A percentile compares a stretch with the other conserved stretches of the same genome.
Evolutionary conservation across 192 early-diverging fungal genomes (phyloP).

Genomic region (Kickxella alabastrina): DNA sequence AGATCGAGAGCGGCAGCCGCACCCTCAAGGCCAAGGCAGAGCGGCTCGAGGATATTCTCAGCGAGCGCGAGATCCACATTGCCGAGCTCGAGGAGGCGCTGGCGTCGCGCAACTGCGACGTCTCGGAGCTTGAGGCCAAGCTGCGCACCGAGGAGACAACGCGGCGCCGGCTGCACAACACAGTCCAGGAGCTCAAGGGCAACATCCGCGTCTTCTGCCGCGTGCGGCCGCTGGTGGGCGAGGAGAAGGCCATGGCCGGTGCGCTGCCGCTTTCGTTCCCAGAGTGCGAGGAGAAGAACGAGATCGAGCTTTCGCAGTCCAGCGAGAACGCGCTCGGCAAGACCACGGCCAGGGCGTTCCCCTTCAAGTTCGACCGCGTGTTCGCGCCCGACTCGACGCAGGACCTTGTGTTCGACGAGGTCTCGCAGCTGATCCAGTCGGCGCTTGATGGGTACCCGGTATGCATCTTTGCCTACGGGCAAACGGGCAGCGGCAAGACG

Average conservation of each 20-base stretch:
- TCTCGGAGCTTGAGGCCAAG: slow-evolving; percentile 57
- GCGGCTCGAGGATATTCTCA: slow-evolving; percentile 29
- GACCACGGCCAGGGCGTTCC: slow-evolving; percentile 57
- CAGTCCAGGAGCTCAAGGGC: slow-evolving; percentile 90
- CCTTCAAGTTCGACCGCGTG: slow-evolving; percentile 83
- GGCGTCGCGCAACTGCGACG: slow-evolving; percentile 26
- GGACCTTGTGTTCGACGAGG: slow-evolving; percentile 83
- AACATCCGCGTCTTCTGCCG: slow-evolving; percentile 98
- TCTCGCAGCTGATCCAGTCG: slow-evolving; percentile 93
- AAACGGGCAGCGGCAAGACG: slow-evolving; percentile 92
- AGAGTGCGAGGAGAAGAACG: slow-evolving; percentile 57
- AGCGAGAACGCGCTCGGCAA: slow-evolving; percentile 53
- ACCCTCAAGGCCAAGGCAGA: slow-evolving; percentile 32
- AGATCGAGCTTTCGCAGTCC: slow-evolving; percentile 72
- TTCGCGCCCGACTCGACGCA: slow-evolving; percentile 71
- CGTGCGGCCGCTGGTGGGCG: slow-evolving; percentile 68
- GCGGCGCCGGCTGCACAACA: slow-evolving; percentile 85
- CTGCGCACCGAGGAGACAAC: slow-evolving; percentile 73
- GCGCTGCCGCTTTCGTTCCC: slow-evolving; percentile 52
- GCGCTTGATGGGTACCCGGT: slow-evolving; percentile 96
- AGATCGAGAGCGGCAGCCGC: slow-evolving; percentile 43
- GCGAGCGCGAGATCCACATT: slow-evolving; percentile 51
- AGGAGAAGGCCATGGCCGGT: slow-evolving; percentile 12
- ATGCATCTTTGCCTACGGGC: slow-evolving; percentile 97
- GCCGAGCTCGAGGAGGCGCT: slow-evolving; percentile 47